A percentile compares a stretch with the other conserved stretches of the same genome.
Conservation (phyloP, 371 early-diverging fungal species). For the Mortierella sp. region DNA sequence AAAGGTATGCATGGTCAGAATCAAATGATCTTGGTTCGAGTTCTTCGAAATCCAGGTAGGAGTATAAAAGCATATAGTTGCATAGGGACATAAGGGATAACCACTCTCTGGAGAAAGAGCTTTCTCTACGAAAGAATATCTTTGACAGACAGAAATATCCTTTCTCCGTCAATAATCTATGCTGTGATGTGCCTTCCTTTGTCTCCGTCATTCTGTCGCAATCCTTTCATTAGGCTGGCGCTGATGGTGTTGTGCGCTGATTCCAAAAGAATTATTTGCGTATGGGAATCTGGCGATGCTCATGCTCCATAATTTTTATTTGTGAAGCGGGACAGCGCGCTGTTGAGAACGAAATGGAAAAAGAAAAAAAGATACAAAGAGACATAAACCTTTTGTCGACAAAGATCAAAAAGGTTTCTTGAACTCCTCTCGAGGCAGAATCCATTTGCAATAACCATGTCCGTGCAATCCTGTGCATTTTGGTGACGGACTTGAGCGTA, state of each 20-base stretch:
- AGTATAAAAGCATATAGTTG: not conserved
- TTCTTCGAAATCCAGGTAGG: not conserved
- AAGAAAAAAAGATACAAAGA: constrained; percentile 1
- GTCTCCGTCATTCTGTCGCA: not conserved
- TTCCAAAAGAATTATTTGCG: constrained; percentile 1
- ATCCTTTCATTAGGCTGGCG: not conserved
- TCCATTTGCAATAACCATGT: not conserved
- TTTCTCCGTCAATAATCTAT: constrained; percentile 9
- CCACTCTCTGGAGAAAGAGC: not conserved
- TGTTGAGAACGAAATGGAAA: not conserved
- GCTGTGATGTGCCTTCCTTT: not conserved
- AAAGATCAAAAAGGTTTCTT: not conserved
- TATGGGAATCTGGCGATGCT: not conserved
- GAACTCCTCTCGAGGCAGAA: not conserved
- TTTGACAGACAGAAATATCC: not conserved
- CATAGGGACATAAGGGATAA: not conserved
- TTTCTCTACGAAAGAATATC: not conserved
- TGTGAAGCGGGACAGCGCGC: constrained; percentile 23
- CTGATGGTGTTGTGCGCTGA: constrained; percentile 1
- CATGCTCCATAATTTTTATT: constrained; percentile 23
- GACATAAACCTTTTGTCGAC: not conserved
- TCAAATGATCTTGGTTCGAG: not conserved
- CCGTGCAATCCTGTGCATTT: not conserved
- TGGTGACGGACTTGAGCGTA: not conserved
- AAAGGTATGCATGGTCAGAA: not conserved